These are phyloP conservation scores for Balakata baccata DNA, from an alignment of 345 rosid genomes.

Conservation along the genomic window DNA sequence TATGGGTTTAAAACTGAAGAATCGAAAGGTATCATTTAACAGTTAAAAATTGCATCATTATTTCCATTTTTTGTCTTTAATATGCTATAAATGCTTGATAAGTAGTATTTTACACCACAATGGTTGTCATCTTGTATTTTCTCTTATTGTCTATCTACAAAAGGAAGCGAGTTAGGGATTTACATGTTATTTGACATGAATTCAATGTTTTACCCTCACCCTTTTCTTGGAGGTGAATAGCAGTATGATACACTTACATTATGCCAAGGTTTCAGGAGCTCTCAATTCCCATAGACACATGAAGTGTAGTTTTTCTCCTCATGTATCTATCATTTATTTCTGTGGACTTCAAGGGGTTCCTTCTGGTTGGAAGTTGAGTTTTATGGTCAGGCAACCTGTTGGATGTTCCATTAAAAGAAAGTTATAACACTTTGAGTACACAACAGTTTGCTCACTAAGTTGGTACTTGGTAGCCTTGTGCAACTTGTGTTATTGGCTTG, in stretches of 20 bases:
- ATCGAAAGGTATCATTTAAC: constrained; percentile 69
- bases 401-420: neutral
- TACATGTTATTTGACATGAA: neutral
- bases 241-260: neutral
- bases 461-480: neutral
- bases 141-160: neutral
- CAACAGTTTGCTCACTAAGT: too few species aligned
- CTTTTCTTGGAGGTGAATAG: neutral
- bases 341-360: neutral
- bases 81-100: constrained; percentile 1
- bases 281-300: neutral
- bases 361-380: neutral
- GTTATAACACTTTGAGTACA: neutral
- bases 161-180: neutral
- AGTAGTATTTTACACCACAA: neutral
- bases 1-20: constrained; percentile 96
- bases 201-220: neutral
- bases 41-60: neutral
- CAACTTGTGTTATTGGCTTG: neutral
- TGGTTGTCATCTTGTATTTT: constrained; percentile 4
- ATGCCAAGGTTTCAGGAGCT: neutral
- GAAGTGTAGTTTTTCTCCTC: neutral
- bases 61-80: neutral
- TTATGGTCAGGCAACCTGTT: neutral
- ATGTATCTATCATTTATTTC: neutral